phyloP scores from a whole-genome alignment of 2,329 filamentous ascomycete species.

The Trichoderma sp. region DNA sequence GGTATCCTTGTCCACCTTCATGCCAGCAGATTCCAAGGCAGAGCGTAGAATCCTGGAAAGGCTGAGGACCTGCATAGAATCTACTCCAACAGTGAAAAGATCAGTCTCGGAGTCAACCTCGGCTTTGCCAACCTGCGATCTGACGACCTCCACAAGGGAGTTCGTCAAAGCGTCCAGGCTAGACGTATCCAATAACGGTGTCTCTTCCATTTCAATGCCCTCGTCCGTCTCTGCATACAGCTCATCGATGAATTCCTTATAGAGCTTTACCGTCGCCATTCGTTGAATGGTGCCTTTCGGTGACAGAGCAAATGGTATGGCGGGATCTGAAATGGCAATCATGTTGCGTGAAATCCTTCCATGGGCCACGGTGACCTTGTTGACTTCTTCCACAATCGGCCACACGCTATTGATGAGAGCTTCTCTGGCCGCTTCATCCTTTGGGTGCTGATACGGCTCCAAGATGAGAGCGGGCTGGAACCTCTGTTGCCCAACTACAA shows the following conservation, averaged over 20 bases:
- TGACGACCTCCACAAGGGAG: constrained; percentile 34
- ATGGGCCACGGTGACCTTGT: constrained; percentile 49
- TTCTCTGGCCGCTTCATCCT: constrained; percentile 31
- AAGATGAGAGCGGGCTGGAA: constrained; percentile 54
- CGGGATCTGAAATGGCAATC: constrained; percentile 43
- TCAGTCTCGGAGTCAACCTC: constrained; percentile 37
- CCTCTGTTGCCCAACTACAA: constrained; percentile 48
- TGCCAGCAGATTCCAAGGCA: constrained; percentile 31
- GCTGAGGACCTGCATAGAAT: constrained; percentile 46
- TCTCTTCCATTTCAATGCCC: constrained; percentile 35
- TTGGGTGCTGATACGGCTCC: constrained; percentile 45
- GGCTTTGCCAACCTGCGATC: constrained; percentile 28
- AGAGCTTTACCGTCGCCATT: constrained; percentile 44
- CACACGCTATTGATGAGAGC: constrained; percentile 48
- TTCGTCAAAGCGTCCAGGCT: constrained; percentile 33
- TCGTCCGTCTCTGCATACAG: constrained; percentile 42
- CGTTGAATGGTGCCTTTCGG: constrained; percentile 52
- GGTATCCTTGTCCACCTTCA: constrained; percentile 20
- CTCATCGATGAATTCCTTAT: constrained; percentile 48
- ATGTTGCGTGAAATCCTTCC: constrained; percentile 49
- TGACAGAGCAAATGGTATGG: constrained; percentile 49
- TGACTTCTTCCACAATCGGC: constrained; percentile 48
- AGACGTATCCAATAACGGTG: constrained; percentile 30
- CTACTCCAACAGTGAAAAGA: constrained; percentile 45
- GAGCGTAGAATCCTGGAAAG: constrained; percentile 31